Evolutionary conservation across 441 rosid species (phyloP).

Genomic region (Jatropha multifida): DNA sequence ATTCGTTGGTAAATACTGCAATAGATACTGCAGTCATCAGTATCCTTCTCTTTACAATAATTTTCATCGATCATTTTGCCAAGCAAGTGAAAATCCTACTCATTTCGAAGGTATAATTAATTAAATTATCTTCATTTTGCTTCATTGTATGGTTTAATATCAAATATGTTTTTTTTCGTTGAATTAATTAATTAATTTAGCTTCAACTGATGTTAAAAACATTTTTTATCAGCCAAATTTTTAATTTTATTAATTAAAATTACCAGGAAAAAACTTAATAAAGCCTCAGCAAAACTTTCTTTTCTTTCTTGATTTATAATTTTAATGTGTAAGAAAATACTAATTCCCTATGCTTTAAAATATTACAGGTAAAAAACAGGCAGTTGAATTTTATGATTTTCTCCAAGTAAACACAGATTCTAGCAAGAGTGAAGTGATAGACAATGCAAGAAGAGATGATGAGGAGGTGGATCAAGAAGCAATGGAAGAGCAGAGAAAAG

Average conservation of each 20-base stretch:
- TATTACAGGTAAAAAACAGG: constrained; percentile 38
- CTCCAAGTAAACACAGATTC: constrained; percentile 68
- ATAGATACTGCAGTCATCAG: background rate
- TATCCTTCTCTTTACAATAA: background rate
- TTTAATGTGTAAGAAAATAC: no score
- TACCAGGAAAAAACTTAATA: no score
- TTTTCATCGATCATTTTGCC: constrained; percentile 7
- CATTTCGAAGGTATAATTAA: constrained; percentile 13
- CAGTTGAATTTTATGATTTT: constrained; percentile 68
- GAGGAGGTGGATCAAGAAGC: constrained; percentile 56
- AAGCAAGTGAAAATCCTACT: background rate
- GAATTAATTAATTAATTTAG: no score
- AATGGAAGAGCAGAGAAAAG: constrained; percentile 22
- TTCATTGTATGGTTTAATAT: no score
- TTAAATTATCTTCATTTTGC: no score
- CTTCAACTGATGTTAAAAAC: no score
- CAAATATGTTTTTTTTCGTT: no score
- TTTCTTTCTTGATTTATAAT: background rate
- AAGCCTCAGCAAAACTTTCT: no score
- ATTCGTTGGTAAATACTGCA: constrained; percentile 16
- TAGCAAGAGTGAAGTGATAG: constrained; percentile 57
- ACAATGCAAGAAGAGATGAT: constrained; percentile 44
- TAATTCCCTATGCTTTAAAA: background rate
- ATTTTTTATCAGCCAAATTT: no score
- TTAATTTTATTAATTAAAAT: no score